Conservation (phyloP, 1,139 yeast species). For the Dujonia santamariae region DNA sequence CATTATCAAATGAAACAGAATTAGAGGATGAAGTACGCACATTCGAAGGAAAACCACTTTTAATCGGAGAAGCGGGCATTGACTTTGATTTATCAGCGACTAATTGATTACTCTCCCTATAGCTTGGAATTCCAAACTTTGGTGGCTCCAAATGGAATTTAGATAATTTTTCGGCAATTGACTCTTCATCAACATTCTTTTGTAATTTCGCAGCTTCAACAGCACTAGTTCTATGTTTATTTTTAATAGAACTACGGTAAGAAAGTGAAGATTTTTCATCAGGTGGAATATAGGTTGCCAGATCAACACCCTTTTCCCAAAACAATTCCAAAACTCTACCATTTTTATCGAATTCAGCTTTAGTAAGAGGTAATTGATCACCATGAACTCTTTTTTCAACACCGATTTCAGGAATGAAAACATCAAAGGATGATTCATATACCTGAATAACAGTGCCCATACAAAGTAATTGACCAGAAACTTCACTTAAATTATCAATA, state of each 20-base stretch:
- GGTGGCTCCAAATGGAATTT: conserved; percentile 55
- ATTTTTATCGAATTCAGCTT: conserved; percentile 84
- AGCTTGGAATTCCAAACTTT: conserved; percentile 37
- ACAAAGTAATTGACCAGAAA: conserved; percentile 77
- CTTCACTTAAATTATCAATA: conserved; percentile 71
- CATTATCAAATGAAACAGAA: conserved; percentile 14
- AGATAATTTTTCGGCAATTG: conserved; percentile 46
- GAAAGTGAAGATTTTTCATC: conserved; percentile 80
- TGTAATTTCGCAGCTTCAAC: conserved; percentile 64
- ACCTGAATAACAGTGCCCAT: conserved; percentile 90
- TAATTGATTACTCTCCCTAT: conserved; percentile 6
- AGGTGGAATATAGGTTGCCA: conserved; percentile 87
- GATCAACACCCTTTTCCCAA: conserved; percentile 90
- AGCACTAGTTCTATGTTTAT: conserved; percentile 73
- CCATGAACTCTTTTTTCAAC: conserved; percentile 97
- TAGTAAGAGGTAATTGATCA: conserved; percentile 87
- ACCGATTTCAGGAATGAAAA: conserved; percentile 90
- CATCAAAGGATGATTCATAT: conserved; percentile 94
- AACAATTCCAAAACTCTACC: conserved; percentile 71
- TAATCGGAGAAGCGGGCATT: conserved; percentile 27
- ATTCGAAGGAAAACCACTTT: conserved; percentile 23
- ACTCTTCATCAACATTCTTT: conserved; percentile 33
- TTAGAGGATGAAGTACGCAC: conserved; percentile 25
- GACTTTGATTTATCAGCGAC: conserved; percentile 17
- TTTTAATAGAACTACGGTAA: conserved; percentile 73